These are phyloP conservation scores for Fomitiporia mediterranea DNA, from an alignment of 1,284 basidiomycete species.

Conservation along the genomic window DNA sequence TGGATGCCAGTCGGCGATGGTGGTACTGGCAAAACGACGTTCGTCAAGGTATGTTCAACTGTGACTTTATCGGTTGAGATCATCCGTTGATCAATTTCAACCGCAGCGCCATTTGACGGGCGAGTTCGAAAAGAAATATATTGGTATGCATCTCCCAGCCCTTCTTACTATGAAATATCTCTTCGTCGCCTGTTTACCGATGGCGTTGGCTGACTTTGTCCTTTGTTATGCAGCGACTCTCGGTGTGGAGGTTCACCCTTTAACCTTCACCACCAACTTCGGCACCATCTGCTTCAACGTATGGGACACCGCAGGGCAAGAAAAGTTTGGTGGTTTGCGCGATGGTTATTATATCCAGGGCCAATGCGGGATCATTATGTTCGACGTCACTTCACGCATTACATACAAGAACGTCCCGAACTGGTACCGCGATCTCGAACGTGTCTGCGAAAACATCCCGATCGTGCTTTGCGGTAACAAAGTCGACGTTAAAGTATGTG, in stretches of 20 bases:
- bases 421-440: conserved; percentile 99
- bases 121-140: conserved; percentile 99
- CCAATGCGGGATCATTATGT: conserved; percentile 99
- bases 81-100: conserved; percentile 49
- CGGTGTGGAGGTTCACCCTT: conserved; percentile 98
- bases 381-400: conserved; percentile 99
- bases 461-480: conserved; percentile 99
- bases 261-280: conserved; percentile 96
- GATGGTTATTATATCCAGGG: conserved; percentile 99
- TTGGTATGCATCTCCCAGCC: conserved; percentile 55
- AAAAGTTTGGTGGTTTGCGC: conserved; percentile 98
- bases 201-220: conserved; percentile 20
- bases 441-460: conserved; percentile 99
- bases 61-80: conserved; percentile 35
- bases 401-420: conserved; percentile 99
- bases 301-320: conserved; percentile 99
- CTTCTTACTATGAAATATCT: background rate
- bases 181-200: conserved; percentile 16
- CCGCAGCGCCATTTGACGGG: conserved; percentile 94
- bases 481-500: conserved; percentile 94
- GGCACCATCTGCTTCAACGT: conserved; percentile 99
- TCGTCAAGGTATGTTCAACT: conserved; percentile 76
- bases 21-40: conserved; percentile 97
- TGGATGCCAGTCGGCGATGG: conserved; percentile 81
- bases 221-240: conserved; percentile 73